A percentile compares a stretch with the other conserved stretches of the same genome.
These are phyloP conservation scores for Arabidopsis arenosa DNA, from an alignment of 345 rosid species.

Conservation along the genomic window DNA sequence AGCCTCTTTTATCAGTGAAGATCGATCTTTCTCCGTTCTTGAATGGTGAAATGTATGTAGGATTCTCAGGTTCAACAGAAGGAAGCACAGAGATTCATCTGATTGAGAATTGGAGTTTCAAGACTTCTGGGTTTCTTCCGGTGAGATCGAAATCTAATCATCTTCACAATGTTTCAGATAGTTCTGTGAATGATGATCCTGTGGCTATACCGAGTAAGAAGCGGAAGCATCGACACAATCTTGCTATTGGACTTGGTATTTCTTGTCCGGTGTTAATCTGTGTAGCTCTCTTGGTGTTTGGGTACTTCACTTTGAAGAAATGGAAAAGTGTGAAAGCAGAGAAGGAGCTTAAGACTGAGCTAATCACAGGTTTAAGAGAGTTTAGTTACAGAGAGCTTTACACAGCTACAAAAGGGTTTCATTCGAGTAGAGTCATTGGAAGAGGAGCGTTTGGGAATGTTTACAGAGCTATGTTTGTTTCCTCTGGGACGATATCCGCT, in stretches of 20 bases:
- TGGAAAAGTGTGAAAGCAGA: constrained; percentile 58
- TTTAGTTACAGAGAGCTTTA: constrained; percentile 78
- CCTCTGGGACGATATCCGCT: constrained; percentile 68
- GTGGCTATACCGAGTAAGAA: constrained; percentile 44
- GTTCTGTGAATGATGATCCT: constrained; percentile 53
- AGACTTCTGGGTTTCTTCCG: constrained; percentile 67
- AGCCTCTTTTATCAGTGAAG: constrained; percentile 59
- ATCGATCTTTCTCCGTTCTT: constrained; percentile 71
- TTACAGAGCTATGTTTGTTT: constrained; percentile 68
- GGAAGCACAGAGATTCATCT: constrained; percentile 92
- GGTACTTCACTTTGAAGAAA: constrained; percentile 65
- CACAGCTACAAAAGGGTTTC: constrained; percentile 81
- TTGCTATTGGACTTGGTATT: constrained; percentile 79
- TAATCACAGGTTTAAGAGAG: constrained; percentile 72
- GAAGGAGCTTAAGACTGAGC: constrained; percentile 68
- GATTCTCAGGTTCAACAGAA: constrained; percentile 94
- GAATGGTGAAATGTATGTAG: constrained; percentile 65
- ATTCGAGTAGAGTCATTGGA: constrained; percentile 81
- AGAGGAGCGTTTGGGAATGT: constrained; percentile 90
- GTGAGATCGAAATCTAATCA: constrained; percentile 55
- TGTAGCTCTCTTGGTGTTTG: constrained; percentile 60
- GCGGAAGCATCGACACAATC: constrained; percentile 35
- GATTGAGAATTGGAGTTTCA: constrained; percentile 79
- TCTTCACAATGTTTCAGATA: constrained; percentile 82
- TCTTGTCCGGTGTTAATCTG: constrained; percentile 83